These are phyloP conservation scores for Microascus cirrosus DNA, from an alignment of 2,329 filamentous ascomycete genomes.

Conservation along the genomic window DNA sequence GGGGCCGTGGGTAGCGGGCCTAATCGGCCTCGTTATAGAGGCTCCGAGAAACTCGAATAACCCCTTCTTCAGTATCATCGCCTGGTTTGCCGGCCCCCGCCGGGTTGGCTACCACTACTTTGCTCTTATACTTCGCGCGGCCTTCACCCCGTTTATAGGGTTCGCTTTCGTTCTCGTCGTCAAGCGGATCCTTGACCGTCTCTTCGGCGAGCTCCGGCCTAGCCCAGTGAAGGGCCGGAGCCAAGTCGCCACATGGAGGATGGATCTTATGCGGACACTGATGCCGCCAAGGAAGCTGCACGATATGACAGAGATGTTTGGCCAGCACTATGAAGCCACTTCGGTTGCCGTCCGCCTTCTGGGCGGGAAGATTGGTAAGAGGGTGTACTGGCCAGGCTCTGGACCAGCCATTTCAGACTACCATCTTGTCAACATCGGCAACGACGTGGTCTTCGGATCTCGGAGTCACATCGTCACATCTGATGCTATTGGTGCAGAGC, in stretches of 20 bases:
- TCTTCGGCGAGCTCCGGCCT: slow-evolving; percentile 25
- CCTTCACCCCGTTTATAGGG: slow-evolving; percentile 30
- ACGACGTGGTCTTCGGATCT: slow-evolving; percentile 49
- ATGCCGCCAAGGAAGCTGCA: slow-evolving; percentile 31
- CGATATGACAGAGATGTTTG: slow-evolving; percentile 37
- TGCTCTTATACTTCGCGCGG: slow-evolving; percentile 26
- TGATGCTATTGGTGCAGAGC: slow-evolving; percentile 35
- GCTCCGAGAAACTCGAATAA: slow-evolving; percentile 19
- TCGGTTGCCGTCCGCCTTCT: slow-evolving; percentile 36
- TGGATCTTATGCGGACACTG: slow-evolving; percentile 28
- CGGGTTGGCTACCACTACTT: slow-evolving; percentile 39
- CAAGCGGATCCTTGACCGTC: slow-evolving; percentile 25
- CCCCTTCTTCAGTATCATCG: slow-evolving; percentile 27
- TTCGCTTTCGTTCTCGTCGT: slow-evolving; percentile 29
- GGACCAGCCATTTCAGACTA: slow-evolving; percentile 42
- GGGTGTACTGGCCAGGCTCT: slow-evolving; percentile 47
- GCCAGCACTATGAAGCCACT: slow-evolving; percentile 43
- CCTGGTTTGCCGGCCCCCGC: slow-evolving; percentile 35
- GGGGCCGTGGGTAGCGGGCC: slow-evolving; percentile 30
- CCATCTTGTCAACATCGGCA: slow-evolving; percentile 41
- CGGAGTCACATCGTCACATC: slow-evolving; percentile 41
- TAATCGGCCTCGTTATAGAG: slow-evolving; percentile 31
- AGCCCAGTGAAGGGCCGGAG: slow-evolving; percentile 18
- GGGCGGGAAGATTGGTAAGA: slow-evolving; percentile 38
- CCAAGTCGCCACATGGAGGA: slow-evolving; percentile 29